phyloP scores from a whole-genome alignment of 2,329 filamentous ascomycete species.

The Pseudogymnoascus sp. region DNA sequence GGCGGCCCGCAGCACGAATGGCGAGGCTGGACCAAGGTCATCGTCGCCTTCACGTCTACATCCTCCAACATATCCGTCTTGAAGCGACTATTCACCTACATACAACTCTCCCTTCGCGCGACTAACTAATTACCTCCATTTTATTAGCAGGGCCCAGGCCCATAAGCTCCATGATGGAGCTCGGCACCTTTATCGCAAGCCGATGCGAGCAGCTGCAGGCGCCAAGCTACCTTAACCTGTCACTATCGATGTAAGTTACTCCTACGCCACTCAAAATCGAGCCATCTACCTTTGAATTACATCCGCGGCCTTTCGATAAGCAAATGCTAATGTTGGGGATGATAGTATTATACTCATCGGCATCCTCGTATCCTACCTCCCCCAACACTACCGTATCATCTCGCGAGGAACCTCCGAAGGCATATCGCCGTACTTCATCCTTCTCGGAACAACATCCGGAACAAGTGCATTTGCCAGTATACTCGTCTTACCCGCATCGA shows the following conservation, averaged over 20 bases:
- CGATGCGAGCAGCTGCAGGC: conserved; percentile 43
- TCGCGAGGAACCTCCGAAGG: conserved; percentile 78
- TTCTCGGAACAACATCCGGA: conserved; percentile 85
- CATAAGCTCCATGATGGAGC: conserved; percentile 16
- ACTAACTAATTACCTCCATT: not conserved
- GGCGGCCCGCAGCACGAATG: not conserved
- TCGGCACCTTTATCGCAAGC: conserved; percentile 13
- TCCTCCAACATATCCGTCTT: not conserved
- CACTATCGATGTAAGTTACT: conserved; percentile 41
- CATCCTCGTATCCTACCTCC: conserved; percentile 86
- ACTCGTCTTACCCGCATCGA: conserved; percentile 73
- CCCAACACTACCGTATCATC: conserved; percentile 90
- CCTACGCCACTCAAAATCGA: not conserved
- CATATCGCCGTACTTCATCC: conserved; percentile 89
- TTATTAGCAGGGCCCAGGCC: not conserved
- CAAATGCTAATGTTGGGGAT: conserved; percentile 10
- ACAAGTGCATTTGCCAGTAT: conserved; percentile 91
- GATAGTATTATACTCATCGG: conserved; percentile 64
- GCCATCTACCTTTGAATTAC: not conserved
- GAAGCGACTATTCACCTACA: not conserved
- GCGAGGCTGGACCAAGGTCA: conserved; percentile 1
- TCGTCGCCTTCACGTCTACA: not conserved
- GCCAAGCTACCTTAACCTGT: conserved; percentile 43
- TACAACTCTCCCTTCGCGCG: not conserved
- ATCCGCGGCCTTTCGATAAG: not conserved